These are phyloP conservation scores for Ormosia emarginata DNA, from an alignment of 306 rosid genomes.

Conservation along the genomic window DNA sequence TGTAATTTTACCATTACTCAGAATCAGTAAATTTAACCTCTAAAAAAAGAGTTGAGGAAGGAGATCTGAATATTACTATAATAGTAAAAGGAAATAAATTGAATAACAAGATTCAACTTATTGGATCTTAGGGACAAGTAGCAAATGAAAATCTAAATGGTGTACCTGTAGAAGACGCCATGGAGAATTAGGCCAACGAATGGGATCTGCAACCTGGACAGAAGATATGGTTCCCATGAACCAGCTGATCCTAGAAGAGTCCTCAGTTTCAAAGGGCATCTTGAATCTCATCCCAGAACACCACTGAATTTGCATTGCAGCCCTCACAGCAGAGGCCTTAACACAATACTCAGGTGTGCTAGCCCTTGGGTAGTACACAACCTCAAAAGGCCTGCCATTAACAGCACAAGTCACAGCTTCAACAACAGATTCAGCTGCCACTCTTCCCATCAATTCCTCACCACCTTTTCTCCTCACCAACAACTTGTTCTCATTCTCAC, in stretches of 20 bases:
- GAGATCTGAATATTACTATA: constrained; percentile 1
- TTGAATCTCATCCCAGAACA: constrained; percentile 89
- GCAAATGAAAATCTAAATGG: not conserved
- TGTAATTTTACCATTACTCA: not conserved
- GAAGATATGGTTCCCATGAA: constrained; percentile 95
- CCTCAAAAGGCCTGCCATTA: constrained; percentile 74
- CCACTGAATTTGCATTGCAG: constrained; percentile 83
- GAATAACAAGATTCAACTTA: not conserved
- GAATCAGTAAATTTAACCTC: constrained; percentile 1
- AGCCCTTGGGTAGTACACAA: constrained; percentile 81
- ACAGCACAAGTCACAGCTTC: constrained; percentile 82
- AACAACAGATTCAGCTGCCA: constrained; percentile 48
- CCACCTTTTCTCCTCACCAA: constrained; percentile 25
- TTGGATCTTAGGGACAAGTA: not conserved
- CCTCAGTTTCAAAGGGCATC: constrained; percentile 98
- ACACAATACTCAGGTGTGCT: constrained; percentile 87
- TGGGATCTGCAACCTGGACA: constrained; percentile 62
- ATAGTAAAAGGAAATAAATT: constrained; percentile 3
- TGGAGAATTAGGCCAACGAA: constrained; percentile 88
- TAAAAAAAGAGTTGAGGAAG: not conserved
- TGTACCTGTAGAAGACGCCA: constrained; percentile 91
- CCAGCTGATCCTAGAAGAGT: constrained; percentile 94
- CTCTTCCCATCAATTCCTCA: constrained; percentile 45
- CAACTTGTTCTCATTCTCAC: constrained; percentile 32
- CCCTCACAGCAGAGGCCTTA: constrained; percentile 62